Evolutionary conservation across 306 rosid genomes (phyloP).

Genomic region (Cucurbita pepo): DNA sequence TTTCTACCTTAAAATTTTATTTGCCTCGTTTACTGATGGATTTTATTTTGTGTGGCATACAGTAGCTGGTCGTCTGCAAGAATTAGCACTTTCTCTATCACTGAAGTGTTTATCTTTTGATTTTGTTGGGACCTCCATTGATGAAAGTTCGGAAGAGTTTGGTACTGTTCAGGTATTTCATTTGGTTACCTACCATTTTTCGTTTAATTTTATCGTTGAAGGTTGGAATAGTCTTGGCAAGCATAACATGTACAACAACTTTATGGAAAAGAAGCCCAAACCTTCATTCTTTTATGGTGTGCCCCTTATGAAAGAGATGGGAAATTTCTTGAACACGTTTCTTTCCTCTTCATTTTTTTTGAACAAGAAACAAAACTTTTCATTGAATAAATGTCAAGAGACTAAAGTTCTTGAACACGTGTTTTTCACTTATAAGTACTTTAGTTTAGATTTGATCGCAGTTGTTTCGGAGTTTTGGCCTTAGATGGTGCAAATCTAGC

Average conservation of each 20-base stretch:
- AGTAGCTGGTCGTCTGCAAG: slow-evolving; percentile 78
- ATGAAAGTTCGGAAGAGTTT: slow-evolving; percentile 98
- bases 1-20: not conserved
- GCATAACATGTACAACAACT: not conserved
- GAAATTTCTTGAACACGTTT: not conserved
- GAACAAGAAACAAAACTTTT: too few species aligned
- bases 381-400: too few species aligned
- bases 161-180: slow-evolving; percentile 88
- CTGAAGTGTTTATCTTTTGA: slow-evolving; percentile 91
- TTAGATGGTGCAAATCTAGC: not conserved
- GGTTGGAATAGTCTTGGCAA: slow-evolving; percentile 4
- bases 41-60: slow-evolving; percentile 22
- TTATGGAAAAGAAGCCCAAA: not conserved
- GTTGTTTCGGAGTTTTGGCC: not conserved
- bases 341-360: not conserved
- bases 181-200: not conserved
- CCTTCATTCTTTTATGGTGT: not conserved
- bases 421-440: not conserved
- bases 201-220: slow-evolving; percentile 10
- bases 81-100: slow-evolving; percentile 87
- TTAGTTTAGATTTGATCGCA: not conserved
- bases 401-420: not conserved
- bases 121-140: slow-evolving; percentile 94
- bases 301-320: not conserved
- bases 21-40: slow-evolving; percentile 2